Evolutionary conservation across 2,329 filamentous ascomycete species (phyloP), one percentile per base, ranked within the genome.

Genomic region (Exophiala sp.): DNA sequence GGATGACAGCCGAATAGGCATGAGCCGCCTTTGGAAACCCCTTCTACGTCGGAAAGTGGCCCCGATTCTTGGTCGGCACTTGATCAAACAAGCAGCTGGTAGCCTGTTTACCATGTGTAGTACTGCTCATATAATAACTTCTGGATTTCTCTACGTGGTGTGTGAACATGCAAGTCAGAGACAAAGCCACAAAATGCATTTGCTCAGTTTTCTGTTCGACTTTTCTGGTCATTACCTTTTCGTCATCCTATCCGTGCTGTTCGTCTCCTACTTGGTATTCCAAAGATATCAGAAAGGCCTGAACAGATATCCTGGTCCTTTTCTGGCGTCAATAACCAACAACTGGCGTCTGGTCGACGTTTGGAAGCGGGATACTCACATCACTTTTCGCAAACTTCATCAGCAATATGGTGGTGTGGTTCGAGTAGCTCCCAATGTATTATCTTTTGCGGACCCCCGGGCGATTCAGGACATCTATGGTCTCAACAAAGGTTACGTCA

Each of bases 381-480:
- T 81, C 58, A 89, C 86, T 0, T 84, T 88, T 56, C 78, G 86
- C 41, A 75, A 71, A 7, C 75, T 94, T 0, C 89, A 94, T 66
- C 77, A 78, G 11, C 78, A 88, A 62, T 78, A 89, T 71, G 89
- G 89, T 43, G 82, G 87, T 65, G 76, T 92, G 2, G 87, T 94
- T 1, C 79, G 89, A 1, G 71, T 91, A 3, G 89, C 88, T 0
- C 89, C 89, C 1, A 91, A 91, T 59, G 75, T 75, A 0, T 70
- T 94, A 1, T 89, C 86, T 0, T 90, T 94, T 64, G 80, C 86
- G 2, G 81, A 89, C 60, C 87, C 89, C 0, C 81, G 80, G 54
- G 87, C 87, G 0, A 75, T 92, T 62, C 88, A 88, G 70, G 74
- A 76, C 9, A 91, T 94, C 41, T 95, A 94, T 67, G 88, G 88